Evolutionary conservation across 495 filamentous ascomycete species (phyloP), one percentile per base, ranked within the genome.

Genomic region (Endocarpon pusillum): DNA sequence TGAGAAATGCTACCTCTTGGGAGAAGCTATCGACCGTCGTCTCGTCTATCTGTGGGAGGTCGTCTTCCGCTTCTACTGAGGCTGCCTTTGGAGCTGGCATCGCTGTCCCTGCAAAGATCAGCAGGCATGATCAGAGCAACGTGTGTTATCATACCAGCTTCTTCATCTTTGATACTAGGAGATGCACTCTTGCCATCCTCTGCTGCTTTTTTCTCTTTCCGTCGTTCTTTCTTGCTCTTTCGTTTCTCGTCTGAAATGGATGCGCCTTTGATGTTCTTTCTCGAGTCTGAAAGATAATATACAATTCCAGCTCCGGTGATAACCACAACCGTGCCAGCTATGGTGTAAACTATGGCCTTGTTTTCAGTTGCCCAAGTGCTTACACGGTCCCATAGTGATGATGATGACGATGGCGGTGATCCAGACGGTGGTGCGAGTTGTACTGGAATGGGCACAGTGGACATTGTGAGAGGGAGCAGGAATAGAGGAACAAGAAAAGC

Each of bases 341-440:
- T 80, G 41, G 91, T 93, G 56, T 94, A 97, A 24, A 94, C 89
- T 30, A 86, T 64, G 25, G 78, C 80, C 60, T 94, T 97, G 53
- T 97, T 78, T 47, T 96, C 89, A 0, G 86, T 83, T 17, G 78
- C 82, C 84, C 87, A 97, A 55, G 69, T 79, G 42, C 83, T 79
- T 48, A 94, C 57, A 39, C 85, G 75, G 55, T 87, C 77, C 83
- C 83, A 92, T 34, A 91, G 51, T 15, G 85, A 83, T 39, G 78
- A 67, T 33, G 67, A 51, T 35, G 64, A 57, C 21, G 69, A 49
- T 30, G 64, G 51, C 29, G 67, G 49, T 42, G 56, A 44, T 58
- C 40, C 54, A 57, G 55, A 61, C 59, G 43, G 48, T 61, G 12
- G 55, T 51, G 36, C 38, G 28, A 26, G 26, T 35, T 40, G 22